Conservation (phyloP, 2,329 filamentous ascomycete species). For the Xylaria hypoxylon region DNA sequence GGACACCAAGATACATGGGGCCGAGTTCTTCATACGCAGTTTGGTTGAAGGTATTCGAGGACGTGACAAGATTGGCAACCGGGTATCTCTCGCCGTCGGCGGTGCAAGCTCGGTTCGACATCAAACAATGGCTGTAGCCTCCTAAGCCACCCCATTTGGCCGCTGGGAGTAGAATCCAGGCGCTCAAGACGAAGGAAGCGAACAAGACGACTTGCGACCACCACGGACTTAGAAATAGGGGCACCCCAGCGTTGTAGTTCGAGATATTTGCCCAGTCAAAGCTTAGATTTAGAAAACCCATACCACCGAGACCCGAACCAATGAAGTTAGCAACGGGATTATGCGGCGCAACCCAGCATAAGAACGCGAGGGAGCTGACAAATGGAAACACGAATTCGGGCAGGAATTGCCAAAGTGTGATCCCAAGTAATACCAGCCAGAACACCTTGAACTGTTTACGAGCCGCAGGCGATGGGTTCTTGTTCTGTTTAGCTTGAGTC, state of each 20-base stretch:
- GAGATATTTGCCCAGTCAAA: slow-evolving; percentile 72
- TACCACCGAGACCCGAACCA: slow-evolving; percentile 70
- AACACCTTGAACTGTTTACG: slow-evolving; percentile 68
- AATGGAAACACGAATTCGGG: slow-evolving; percentile 72
- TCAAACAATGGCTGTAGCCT: slow-evolving; percentile 63
- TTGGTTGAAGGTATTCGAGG: slow-evolving; percentile 61
- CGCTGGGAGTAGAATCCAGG: slow-evolving; percentile 68
- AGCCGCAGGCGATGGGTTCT: slow-evolving; percentile 61
- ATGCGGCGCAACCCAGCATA: slow-evolving; percentile 72
- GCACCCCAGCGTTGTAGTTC: slow-evolving; percentile 57
- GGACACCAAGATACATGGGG: slow-evolving; percentile 67
- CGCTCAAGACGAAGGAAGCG: slow-evolving; percentile 64
- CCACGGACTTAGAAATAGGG: slow-evolving; percentile 66
- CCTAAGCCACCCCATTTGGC: slow-evolving; percentile 69
- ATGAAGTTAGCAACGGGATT: slow-evolving; percentile 70
- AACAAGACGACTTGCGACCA: slow-evolving; percentile 70
- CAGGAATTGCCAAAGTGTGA: slow-evolving; percentile 71
- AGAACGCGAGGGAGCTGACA: slow-evolving; percentile 68
- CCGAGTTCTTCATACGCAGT: slow-evolving; percentile 62
- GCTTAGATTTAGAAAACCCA: slow-evolving; percentile 70
- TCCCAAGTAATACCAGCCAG: slow-evolving; percentile 63
- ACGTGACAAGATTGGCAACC: slow-evolving; percentile 56
- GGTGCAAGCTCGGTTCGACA: slow-evolving; percentile 68
- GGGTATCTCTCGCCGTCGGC: slow-evolving; percentile 62
- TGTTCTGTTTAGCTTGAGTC: slow-evolving; percentile 64